These are phyloP conservation scores for Penicillium sp. DNA, from an alignment of 2,329 filamentous ascomycete genomes.

Conservation along the genomic window DNA sequence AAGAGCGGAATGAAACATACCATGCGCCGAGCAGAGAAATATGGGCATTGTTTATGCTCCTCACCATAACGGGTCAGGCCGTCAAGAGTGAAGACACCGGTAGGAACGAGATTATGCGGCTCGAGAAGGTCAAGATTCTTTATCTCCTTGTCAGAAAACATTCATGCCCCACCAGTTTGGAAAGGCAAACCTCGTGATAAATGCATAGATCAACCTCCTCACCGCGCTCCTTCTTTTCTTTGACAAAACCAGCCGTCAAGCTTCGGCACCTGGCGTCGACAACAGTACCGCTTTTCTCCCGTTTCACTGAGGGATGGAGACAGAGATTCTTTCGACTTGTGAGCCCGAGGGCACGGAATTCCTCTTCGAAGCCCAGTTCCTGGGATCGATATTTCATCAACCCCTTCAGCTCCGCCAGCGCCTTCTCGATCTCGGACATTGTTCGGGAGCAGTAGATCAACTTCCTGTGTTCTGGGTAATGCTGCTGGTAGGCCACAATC, in stretches of 20 bases:
- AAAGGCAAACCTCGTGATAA: conserved; percentile 76
- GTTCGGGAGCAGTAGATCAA: conserved; percentile 99
- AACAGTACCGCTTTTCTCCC: conserved; percentile 90
- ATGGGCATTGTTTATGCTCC: conserved; percentile 94
- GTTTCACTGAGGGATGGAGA: conserved; percentile 91
- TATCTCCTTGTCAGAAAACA: conserved; percentile 24
- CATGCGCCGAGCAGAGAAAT: conserved; percentile 95
- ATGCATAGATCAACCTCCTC: conserved; percentile 93
- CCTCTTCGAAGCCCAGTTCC: conserved; percentile 85
- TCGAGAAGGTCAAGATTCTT: conserved; percentile 92
- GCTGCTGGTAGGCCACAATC: conserved; percentile 94
- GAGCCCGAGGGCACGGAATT: conserved; percentile 87
- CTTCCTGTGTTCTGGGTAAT: conserved; percentile 90
- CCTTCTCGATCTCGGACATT: conserved; percentile 99
- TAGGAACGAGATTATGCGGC: conserved; percentile 89
- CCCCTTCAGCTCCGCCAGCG: conserved; percentile 83
- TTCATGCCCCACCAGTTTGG: not conserved
- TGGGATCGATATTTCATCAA: conserved; percentile 94
- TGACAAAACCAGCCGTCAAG: conserved; percentile 93
- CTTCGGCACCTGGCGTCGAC: conserved; percentile 97
- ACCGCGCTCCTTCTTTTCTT: conserved; percentile 93
- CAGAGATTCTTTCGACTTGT: conserved; percentile 98
- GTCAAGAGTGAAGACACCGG: conserved; percentile 95
- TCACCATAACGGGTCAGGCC: conserved; percentile 87
- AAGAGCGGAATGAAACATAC: conserved; percentile 44